These are phyloP conservation scores for Marvania coccoides DNA, from an alignment of 139 green algal species.

Conservation along the genomic window DNA sequence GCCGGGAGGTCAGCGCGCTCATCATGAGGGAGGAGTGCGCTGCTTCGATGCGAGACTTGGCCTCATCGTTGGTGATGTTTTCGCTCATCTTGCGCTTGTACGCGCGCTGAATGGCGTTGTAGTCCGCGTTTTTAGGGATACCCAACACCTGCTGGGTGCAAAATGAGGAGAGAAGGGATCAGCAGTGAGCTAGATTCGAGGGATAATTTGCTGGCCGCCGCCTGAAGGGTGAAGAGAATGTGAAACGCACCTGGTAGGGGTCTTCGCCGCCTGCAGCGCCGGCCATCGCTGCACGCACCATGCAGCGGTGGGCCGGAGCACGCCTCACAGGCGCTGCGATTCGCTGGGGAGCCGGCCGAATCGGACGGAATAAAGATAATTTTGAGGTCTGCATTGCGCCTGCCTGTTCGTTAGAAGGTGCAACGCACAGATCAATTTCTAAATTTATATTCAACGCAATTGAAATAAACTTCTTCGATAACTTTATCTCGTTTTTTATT, in stretches of 20 bases:
- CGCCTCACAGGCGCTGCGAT: neutral
- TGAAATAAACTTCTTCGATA: no score
- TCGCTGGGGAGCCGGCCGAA: neutral
- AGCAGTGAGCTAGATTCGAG: no score
- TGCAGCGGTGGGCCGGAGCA: neutral
- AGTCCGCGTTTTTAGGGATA: conserved; percentile 25
- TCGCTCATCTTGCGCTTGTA: conserved; percentile 40
- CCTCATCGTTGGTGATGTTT: conserved; percentile 23
- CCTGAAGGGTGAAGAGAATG: neutral
- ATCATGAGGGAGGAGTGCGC: conserved; percentile 55
- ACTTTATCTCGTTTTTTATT: no score
- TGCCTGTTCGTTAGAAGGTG: no score
- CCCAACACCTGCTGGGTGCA: conserved; percentile 38
- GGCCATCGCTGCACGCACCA: neutral
- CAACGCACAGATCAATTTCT: no score
- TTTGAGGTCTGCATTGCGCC: neutral
- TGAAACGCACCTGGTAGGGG: conserved; percentile 23
- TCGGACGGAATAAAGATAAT: neutral
- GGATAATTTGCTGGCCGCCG: neutral
- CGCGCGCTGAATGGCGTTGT: conserved; percentile 27
- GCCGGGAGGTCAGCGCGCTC: conserved; percentile 27
- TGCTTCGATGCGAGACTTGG: conserved; percentile 28
- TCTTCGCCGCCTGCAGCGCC: conserved; percentile 9
- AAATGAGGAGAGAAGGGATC: neutral
- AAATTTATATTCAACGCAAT: no score